phyloP scores from a whole-genome alignment of 2,329 filamentous ascomycete species.

The Bipolaris cookei region DNA sequence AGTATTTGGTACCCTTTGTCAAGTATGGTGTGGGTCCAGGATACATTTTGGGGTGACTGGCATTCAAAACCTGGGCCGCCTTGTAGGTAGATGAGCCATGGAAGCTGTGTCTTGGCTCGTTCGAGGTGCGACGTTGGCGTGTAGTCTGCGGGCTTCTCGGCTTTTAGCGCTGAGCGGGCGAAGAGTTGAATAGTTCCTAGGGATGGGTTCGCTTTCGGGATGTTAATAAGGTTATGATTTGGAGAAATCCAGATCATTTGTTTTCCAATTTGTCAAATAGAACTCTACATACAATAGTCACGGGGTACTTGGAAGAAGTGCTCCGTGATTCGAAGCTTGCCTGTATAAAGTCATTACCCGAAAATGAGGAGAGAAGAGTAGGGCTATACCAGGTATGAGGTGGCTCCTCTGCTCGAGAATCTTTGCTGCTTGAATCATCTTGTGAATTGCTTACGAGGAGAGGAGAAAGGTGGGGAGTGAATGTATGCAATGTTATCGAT shows the following conservation, averaged over 20 bases:
- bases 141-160: constrained; percentile 65
- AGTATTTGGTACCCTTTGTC: constrained; percentile 83
- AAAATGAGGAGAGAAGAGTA: not conserved
- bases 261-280: not conserved
- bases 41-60: constrained; percentile 72
- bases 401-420: constrained; percentile 56
- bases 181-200: constrained; percentile 74
- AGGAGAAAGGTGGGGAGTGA: constrained; percentile 17
- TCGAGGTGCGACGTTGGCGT: constrained; percentile 58
- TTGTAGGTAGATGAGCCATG: constrained; percentile 75
- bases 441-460: constrained; percentile 17
- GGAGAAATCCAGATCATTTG: not conserved
- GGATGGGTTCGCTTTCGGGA: constrained; percentile 55
- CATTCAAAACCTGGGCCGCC: constrained; percentile 86
- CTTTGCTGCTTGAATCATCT: constrained; percentile 54
- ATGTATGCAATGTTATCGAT: constrained; percentile 27
- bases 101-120: constrained; percentile 57
- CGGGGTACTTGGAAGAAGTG: constrained; percentile 86
- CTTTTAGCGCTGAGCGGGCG: constrained; percentile 72
- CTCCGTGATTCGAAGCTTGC: constrained; percentile 77
- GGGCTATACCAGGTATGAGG: constrained; percentile 50
- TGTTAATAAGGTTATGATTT: not conserved
- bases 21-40: constrained; percentile 73
- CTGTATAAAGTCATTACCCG: constrained; percentile 52
- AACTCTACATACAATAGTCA: constrained; percentile 63